A percentile compares a stretch with the other conserved stretches of the same genome.
Evolutionary conservation across 768 basidiomycete genomes (phyloP).

Genomic region (Stropharia rugosoannulata): DNA sequence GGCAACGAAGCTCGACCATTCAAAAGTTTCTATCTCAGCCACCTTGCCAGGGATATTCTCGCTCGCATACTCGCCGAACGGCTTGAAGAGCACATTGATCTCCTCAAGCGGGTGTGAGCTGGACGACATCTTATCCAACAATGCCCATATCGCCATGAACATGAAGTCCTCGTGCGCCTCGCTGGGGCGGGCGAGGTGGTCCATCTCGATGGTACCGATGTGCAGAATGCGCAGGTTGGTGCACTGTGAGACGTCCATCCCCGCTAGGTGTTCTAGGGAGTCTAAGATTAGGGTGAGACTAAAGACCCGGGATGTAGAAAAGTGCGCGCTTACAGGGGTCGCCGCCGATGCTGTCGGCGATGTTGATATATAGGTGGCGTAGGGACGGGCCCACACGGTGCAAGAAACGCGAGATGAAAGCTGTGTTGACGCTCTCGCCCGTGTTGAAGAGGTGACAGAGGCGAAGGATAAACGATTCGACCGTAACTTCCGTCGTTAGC

Average conservation of each 20-base stretch:
- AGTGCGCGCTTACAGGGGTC: conserved; percentile 1
- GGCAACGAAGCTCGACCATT: conserved; percentile 2
- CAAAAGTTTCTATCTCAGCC: conserved; percentile 3
- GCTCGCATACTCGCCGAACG: neutral
- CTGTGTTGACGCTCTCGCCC: neutral
- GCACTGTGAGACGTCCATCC: conserved; percentile 1
- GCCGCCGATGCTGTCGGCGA: neutral
- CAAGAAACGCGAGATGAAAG: conserved; percentile 7
- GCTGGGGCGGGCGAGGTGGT: neutral
- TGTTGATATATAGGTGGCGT: conserved; percentile 5
- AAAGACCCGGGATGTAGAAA: neutral
- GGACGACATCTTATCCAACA: neutral
- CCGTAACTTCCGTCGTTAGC: neutral
- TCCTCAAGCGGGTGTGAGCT: neutral
- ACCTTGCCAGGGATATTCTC: neutral
- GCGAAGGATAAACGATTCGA: conserved; percentile 1
- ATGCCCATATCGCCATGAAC: neutral
- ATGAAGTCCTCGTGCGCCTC: neutral
- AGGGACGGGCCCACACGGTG: conserved; percentile 4
- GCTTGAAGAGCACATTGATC: neutral
- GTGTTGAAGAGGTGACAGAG: neutral
- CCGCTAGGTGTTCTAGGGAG: neutral
- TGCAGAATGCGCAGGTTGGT: conserved; percentile 5
- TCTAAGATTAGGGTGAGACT: neutral
- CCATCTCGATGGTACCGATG: conserved; percentile 3